A percentile compares a stretch with the other conserved stretches of the same genome.
These are phyloP conservation scores for Terfezia boudieri DNA, from an alignment of 495 filamentous ascomycete genomes.

Conservation along the genomic window DNA sequence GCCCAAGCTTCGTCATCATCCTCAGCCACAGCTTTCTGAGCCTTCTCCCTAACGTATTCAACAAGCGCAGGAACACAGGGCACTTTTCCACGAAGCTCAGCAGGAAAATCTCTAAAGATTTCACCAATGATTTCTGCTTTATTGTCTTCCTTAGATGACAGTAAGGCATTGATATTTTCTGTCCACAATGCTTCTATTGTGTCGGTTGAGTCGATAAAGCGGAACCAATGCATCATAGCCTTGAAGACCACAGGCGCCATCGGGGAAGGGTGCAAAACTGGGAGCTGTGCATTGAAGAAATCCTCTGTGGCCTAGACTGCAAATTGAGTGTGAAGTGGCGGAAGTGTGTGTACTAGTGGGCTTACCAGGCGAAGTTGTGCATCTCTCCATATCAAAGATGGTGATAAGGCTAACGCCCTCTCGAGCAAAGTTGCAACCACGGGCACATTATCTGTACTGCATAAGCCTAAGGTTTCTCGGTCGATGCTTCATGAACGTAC, in stretches of 20 bases:
- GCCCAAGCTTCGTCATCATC: slow-evolving; percentile 10
- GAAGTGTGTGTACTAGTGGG: too few relatives aligned
- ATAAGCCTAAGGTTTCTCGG: too few relatives aligned
- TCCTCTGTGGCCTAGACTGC: not conserved
- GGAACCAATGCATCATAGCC: not conserved
- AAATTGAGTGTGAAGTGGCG: too few relatives aligned
- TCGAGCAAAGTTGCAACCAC: not conserved
- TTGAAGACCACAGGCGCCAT: not conserved
- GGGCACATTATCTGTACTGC: not conserved
- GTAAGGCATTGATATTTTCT: not conserved
- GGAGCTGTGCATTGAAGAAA: not conserved
- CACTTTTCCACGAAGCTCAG: slow-evolving; percentile 4
- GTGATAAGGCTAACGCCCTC: not conserved
- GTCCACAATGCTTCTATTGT: not conserved
- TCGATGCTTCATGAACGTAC: not conserved
- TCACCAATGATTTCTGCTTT: slow-evolving; percentile 9
- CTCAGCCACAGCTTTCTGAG: slow-evolving; percentile 10
- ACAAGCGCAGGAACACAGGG: slow-evolving; percentile 6
- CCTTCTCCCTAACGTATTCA: slow-evolving; percentile 9
- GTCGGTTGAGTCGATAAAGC: not conserved
- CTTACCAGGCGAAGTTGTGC: not conserved
- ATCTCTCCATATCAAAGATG: not conserved
- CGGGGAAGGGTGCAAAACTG: not conserved
- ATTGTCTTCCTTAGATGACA: not conserved
- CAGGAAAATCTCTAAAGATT: slow-evolving; percentile 2